Evolutionary conservation across 176 grass and related monocot genomes (phyloP), one percentile per base, ranked within the genome.

Genomic region (Themeda triandra): DNA sequence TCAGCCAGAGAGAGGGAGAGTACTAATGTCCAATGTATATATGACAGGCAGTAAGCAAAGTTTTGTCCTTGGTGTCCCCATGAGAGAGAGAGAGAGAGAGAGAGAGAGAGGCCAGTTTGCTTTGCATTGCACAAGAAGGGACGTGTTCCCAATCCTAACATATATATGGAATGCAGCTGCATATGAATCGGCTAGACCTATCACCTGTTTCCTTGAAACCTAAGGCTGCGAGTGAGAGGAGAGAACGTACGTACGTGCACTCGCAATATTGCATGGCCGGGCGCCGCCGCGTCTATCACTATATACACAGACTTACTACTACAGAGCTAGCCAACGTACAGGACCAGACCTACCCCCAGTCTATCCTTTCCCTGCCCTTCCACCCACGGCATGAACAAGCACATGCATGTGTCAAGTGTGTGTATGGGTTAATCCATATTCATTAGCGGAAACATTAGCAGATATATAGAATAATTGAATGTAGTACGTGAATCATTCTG

Each of bases 361-460:
- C 17, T 51, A 4, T 5, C 40, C 1, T 2, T 41, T 44, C 40
- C 2, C 21, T 74, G 72, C 31, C 69, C 58, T 80, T n/a, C 11
- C 44, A n/a, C 53, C 63, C 6, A 69, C 54, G 30, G 76, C 54
- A 79, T 48, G 44, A 8, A 58, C 6, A 79, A 27, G 60, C 17
- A 58, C 6, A 21, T 75, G 63, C 11, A 29, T 48, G 45, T 46
- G 13, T 46, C n/a, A n/a, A n/a, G n/a, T n/a, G n/a, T n/a, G n/a
- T n/a, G n/a, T n/a, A n/a, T n/a, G 18, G 8, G 8, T 60, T 37
- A 48, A 69, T 60, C 21, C 29, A 45, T 66, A 63, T 80, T 78
- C 59, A 63, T 78, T 83, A 63, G 65, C 73, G 64, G 65, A 24
- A 29, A 88, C 60, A 23, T 87, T 87, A 70, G 71, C 36, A 46